Percentiles rank a stretch among this genome's conserved stretches.
Conservation (phyloP, 306 rosid species). For the Citrullus mucosospermus region DNA sequence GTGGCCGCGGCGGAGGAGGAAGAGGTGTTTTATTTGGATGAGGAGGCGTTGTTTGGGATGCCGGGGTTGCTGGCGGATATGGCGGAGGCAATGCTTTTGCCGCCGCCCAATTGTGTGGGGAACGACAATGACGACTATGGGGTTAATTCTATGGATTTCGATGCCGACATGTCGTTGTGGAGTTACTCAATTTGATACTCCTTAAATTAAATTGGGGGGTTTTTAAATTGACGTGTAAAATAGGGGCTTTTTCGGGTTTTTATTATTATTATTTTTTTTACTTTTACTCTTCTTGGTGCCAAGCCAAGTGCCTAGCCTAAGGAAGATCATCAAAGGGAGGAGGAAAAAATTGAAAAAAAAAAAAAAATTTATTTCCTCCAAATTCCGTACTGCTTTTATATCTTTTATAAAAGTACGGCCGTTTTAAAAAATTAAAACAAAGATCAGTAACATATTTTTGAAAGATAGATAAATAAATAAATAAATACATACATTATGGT, state of each 20-base stretch:
- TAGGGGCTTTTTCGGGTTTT: neutral
- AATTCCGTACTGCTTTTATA: too few relatives aligned
- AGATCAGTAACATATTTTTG: too few relatives aligned
- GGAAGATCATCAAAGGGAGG: too few relatives aligned
- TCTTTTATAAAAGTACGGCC: too few relatives aligned
- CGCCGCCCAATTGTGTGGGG: constrained; percentile 38
- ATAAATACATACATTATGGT: too few relatives aligned
- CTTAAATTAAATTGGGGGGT: neutral
- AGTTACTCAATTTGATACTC: constrained; percentile 16
- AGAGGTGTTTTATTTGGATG: constrained; percentile 24
- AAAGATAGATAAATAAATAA: too few relatives aligned
- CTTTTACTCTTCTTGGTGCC: too few relatives aligned
- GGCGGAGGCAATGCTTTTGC: constrained; percentile 51
- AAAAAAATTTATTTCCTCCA: too few relatives aligned
- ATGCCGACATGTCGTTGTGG: constrained; percentile 4
- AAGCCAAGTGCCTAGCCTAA: too few relatives aligned
- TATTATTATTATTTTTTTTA: too few relatives aligned
- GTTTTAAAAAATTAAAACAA: too few relatives aligned
- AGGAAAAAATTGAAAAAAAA: too few relatives aligned
- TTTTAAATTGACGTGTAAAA: neutral
- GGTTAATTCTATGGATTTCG: constrained; percentile 14
- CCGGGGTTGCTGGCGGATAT: constrained; percentile 41
- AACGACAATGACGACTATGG: constrained; percentile 33
- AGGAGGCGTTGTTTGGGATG: constrained; percentile 28
- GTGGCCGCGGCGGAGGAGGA: neutral